These are phyloP conservation scores for Chlorella sp. DNA, from an alignment of 139 green algal genomes.

Conservation along the genomic window DNA sequence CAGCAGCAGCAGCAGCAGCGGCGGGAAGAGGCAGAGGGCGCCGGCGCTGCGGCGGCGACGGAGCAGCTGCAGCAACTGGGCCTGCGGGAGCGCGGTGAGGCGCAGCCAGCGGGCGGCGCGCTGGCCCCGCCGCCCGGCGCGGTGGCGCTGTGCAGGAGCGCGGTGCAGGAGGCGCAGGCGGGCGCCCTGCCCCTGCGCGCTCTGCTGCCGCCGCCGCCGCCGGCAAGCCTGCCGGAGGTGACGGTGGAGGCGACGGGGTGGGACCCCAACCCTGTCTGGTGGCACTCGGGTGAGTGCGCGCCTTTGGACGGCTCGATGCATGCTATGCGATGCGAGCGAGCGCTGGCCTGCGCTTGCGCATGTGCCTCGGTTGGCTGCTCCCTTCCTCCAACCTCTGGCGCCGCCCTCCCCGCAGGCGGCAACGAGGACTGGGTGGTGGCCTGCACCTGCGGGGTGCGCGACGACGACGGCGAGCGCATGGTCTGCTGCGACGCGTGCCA, in stretches of 20 bases:
- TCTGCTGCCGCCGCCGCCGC: background rate
- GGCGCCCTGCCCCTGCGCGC: background rate
- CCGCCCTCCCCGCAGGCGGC: conserved; percentile 53
- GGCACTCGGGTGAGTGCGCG: conserved; percentile 33
- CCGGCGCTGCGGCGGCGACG: background rate
- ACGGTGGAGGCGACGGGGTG: conserved; percentile 5
- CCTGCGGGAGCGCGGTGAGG: background rate
- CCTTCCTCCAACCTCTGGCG: background rate
- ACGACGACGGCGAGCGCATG: conserved; percentile 98
- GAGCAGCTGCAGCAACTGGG: too few relatives aligned
- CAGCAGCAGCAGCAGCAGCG: conserved; percentile 13
- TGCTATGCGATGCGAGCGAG: background rate
- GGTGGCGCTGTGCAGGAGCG: too few relatives aligned
- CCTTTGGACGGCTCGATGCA: background rate
- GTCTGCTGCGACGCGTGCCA: conserved; percentile 89
- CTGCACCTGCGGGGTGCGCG: conserved; percentile 76
- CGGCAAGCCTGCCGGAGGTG: background rate
- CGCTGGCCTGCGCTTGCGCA: background rate
- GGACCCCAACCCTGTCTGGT: conserved; percentile 51
- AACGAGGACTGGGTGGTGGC: conserved; percentile 88
- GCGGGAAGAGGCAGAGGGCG: background rate
- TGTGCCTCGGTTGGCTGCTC: background rate
- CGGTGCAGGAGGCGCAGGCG: too few relatives aligned
- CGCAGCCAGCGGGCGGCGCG: too few relatives aligned
- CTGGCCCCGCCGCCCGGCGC: too few relatives aligned